Conservation (phyloP, 2,329 filamentous ascomycete species). For the Parafenestella ontariensis region DNA sequence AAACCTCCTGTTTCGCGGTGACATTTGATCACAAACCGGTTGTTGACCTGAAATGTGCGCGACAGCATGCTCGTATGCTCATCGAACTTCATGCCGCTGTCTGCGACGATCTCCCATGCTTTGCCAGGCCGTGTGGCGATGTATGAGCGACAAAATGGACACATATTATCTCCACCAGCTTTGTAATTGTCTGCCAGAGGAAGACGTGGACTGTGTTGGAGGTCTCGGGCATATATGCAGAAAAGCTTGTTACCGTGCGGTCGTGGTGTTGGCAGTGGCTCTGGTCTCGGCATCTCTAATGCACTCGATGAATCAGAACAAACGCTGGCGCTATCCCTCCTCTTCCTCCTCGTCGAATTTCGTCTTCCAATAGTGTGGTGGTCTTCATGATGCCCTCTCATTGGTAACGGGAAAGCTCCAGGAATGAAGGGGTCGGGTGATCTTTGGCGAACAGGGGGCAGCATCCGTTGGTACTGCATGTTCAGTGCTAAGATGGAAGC, state of each 20-base stretch:
- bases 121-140: conserved; percentile 29
- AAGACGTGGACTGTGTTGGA: conserved; percentile 29
- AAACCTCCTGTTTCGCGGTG: conserved; percentile 38
- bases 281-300: conserved; percentile 3
- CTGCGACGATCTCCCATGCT: conserved; percentile 40
- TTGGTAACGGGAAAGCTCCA: conserved; percentile 22
- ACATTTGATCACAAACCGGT: conserved; percentile 42
- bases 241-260: conserved; percentile 26
- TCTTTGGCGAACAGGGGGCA: conserved; percentile 8
- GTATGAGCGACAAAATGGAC: conserved; percentile 36
- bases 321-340: conserved; percentile 10
- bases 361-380: conserved; percentile 1
- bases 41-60: conserved; percentile 33
- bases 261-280: not conserved
- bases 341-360: conserved; percentile 11
- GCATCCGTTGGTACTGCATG: conserved; percentile 39
- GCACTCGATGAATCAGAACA: conserved; percentile 9
- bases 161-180: conserved; percentile 28
- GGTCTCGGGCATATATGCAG: conserved; percentile 41
- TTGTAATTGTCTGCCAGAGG: conserved; percentile 35
- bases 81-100: conserved; percentile 11
- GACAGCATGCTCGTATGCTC: conserved; percentile 4
- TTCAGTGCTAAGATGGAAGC: conserved; percentile 38
- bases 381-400: conserved; percentile 4
- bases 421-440: conserved; percentile 19